Evolutionary conservation across 345 rosid species (phyloP).

Genomic region (Syzygium grande): DNA sequence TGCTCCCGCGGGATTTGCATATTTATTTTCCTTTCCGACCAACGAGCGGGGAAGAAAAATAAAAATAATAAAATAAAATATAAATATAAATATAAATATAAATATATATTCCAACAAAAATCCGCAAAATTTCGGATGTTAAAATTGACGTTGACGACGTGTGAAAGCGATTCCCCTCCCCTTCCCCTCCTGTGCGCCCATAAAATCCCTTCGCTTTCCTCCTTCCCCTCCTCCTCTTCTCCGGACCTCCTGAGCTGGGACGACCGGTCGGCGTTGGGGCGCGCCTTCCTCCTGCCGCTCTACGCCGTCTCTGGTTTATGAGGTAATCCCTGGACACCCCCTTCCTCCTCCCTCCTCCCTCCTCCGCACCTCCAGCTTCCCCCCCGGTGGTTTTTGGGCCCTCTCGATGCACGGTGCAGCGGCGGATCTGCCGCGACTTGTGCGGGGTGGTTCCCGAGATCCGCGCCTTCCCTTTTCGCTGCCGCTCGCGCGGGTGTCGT

Average conservation of each 20-base stretch:
- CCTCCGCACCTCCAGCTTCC: not conserved
- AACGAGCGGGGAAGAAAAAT: no score
- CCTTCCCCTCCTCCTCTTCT: no score
- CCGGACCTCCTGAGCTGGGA: not conserved
- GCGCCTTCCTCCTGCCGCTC: not conserved
- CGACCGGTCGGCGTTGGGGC: not conserved
- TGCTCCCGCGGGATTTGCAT: no score
- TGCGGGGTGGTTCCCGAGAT: not conserved
- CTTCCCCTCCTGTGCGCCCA: not conserved
- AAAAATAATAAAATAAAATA: no score
- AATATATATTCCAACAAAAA: no score
- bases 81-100: no score
- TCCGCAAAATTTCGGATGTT: no score
- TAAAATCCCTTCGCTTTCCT: not conserved
- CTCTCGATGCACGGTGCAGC: not conserved
- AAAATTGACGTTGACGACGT: no score
- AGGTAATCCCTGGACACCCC: not conserved
- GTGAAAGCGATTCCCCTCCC: no score
- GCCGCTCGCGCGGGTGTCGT: not conserved
- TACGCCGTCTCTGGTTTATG: not conserved
- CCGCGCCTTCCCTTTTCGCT: not conserved
- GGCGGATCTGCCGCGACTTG: not conserved
- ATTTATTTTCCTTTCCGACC: no score
- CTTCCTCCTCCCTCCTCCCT: no score
- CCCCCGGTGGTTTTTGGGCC: not conserved